Base-by-base conservation (phyloP, 192 early-diverging fungal species). In the Umbelopsis isabellina region DNA sequence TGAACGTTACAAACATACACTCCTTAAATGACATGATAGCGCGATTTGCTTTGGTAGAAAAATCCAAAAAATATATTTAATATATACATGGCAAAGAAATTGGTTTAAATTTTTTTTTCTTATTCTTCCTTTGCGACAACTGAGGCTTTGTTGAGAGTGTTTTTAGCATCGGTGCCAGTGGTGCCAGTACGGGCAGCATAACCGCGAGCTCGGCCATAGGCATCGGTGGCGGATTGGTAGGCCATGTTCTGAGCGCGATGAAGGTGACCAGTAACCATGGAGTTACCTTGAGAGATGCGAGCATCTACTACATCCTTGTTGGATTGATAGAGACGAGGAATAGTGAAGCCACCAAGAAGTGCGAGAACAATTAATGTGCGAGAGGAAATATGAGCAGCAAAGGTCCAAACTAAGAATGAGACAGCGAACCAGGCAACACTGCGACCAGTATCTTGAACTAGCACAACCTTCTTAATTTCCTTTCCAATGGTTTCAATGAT, bases 251-350 rank as follows among this genome's bases (percentile, higher is more conserved):
- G 69, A 27, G 69, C 50, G 21, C 51, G 52, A 2, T 55, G 20
- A 5, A 72, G 20, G 16, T 72, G 41, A 4, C 20, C 37, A 21
- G 48, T 37, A 7, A 74, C 13, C 53, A 74, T 44, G 18, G 46
- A 18, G 23, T 74, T 52, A 4, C 66, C 47, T 58, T 74, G 68
- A 16, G 58, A 30, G 35, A 74, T 49, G 4, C 64, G 73, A 20
- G 73, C 49, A 46, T 74, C 73, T 8, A 74, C 58, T 1, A 69
- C 37, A 35, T 74, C 66, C 48, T 74, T 69, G 58, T 74, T 74
- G 21, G 67, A 69, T 51, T 50, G 64, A 45, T 74, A 74, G 2
- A 74, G 58, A 35, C 68, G 73, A 52, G 73, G 73, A 49, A 74
- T 64, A 23, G 30, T 65, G 48, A 74, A 74, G 6, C 67, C 58